These are phyloP conservation scores for Holtermannia corniformis DNA, from an alignment of 768 basidiomycete genomes.

Conservation along the genomic window DNA sequence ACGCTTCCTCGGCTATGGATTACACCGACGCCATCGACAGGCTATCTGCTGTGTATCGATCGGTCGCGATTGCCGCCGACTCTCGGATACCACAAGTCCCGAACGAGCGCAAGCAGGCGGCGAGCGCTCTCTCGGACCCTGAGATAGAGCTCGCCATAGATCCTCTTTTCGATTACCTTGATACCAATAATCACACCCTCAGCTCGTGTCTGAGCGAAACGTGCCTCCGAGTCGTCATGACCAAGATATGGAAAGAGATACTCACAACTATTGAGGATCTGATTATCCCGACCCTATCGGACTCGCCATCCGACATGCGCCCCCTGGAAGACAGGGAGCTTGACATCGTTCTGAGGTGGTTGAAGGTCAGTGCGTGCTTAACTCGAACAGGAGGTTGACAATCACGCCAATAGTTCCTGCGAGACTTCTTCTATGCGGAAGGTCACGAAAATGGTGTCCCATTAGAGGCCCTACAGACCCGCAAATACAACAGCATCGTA, in stretches of 20 bases:
- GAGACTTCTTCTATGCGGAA: slow-evolving; percentile 88
- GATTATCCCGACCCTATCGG: slow-evolving; percentile 81
- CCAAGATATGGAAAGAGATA: slow-evolving; percentile 92
- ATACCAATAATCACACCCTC: slow-evolving; percentile 79
- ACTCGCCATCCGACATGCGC: slow-evolving; percentile 77
- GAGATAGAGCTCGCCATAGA: slow-evolving; percentile 89
- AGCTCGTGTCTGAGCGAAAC: slow-evolving; percentile 76
- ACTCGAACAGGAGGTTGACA: no score
- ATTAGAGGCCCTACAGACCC: slow-evolving; percentile 75
- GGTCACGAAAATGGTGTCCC: slow-evolving; percentile 80
- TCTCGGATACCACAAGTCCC: slow-evolving; percentile 25
- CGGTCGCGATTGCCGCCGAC: slow-evolving; percentile 46
- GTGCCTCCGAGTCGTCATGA: slow-evolving; percentile 84
- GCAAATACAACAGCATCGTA: slow-evolving; percentile 84
- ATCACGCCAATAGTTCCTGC: slow-evolving; percentile 56
- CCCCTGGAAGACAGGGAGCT: slow-evolving; percentile 91
- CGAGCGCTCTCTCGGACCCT: slow-evolving; percentile 59
- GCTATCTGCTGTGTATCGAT: slow-evolving; percentile 73
- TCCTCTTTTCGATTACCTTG: slow-evolving; percentile 91
- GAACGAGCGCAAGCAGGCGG: slow-evolving; percentile 6
- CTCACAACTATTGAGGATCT: slow-evolving; percentile 73
- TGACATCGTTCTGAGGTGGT: slow-evolving; percentile 94
- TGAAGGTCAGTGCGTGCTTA: slow-evolving; percentile 77
- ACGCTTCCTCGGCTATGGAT: slow-evolving; percentile 43
- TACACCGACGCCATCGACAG: slow-evolving; percentile 84